These are phyloP conservation scores for Oxyria digyna DNA, from an alignment of 148 eudicot species.

Conservation along the genomic window DNA sequence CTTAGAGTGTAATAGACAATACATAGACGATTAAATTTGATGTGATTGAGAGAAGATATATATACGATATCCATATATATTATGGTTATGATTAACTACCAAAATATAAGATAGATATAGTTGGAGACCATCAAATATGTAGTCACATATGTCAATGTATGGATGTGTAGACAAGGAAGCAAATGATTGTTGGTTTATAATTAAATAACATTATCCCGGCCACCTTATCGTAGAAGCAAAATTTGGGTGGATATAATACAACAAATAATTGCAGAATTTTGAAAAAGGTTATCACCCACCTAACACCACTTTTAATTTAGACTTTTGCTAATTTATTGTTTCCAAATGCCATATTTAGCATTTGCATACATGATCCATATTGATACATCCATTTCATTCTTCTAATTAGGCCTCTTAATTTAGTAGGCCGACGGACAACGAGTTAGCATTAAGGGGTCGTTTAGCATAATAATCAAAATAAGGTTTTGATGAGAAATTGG, in stretches of 20 bases:
- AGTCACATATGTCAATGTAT: not conserved
- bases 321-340: not conserved
- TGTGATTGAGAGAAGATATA: not conserved
- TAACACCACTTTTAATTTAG: not conserved
- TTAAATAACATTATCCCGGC: not conserved
- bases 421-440: not conserved
- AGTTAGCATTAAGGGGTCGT: too few relatives aligned
- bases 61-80: too few relatives aligned
- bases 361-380: not conserved
- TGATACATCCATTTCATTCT: too few relatives aligned
- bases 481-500: too few relatives aligned
- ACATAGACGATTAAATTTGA: not conserved
- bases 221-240: not conserved
- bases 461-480: too few relatives aligned
- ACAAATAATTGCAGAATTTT: not conserved
- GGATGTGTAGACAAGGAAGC: conserved; percentile 2
- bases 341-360: not conserved
- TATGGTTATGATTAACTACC: not conserved
- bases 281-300: conserved; percentile 3
- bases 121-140: not conserved
- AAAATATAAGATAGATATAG: not conserved
- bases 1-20: not conserved
- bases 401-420: not conserved
- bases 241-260: not conserved
- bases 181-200: conserved; percentile 3